Conservation (phyloP, 2,329 filamentous ascomycete genomes). For the Mycosphaerella sp. region DNA sequence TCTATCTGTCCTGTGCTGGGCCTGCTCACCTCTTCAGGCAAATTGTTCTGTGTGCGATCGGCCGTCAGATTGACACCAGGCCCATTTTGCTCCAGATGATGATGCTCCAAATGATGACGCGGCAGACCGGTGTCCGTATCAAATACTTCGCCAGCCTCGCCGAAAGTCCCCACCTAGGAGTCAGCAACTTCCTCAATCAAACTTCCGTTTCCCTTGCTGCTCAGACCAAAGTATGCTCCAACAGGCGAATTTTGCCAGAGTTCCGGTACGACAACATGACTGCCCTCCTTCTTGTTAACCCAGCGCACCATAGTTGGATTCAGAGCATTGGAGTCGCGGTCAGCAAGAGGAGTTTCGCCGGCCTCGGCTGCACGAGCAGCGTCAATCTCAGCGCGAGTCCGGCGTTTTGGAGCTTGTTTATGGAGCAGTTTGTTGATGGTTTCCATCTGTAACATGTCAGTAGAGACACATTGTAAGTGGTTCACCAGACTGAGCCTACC, state of each 20-base stretch:
- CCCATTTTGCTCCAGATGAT: too few species aligned
- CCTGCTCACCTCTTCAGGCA: too few species aligned
- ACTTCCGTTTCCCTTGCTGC: neutral
- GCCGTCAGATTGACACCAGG: too few species aligned
- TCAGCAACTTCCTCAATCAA: constrained; percentile 5
- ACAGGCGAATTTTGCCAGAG: constrained; percentile 8
- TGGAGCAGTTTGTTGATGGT: constrained; percentile 86
- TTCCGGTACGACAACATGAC: constrained; percentile 3
- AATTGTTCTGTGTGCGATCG: too few species aligned
- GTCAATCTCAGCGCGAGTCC: constrained; percentile 44
- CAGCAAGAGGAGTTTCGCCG: constrained; percentile 43
- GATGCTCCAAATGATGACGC: too few species aligned
- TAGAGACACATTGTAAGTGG: neutral
- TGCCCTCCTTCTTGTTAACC: constrained; percentile 49
- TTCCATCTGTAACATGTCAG: constrained; percentile 59
- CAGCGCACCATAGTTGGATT: constrained; percentile 62
- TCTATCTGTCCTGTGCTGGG: too few species aligned
- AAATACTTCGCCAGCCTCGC: too few species aligned
- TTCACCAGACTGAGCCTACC: constrained; percentile 36
- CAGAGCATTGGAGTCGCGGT: constrained; percentile 25
- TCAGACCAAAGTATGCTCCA: constrained; percentile 2
- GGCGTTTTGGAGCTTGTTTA: constrained; percentile 69
- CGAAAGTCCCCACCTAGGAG: too few species aligned
- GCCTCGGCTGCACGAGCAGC: constrained; percentile 39
- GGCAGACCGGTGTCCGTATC: too few species aligned